These are phyloP conservation scores for Verbena officinalis DNA, from an alignment of 257 asterid genomes.

Conservation along the genomic window DNA sequence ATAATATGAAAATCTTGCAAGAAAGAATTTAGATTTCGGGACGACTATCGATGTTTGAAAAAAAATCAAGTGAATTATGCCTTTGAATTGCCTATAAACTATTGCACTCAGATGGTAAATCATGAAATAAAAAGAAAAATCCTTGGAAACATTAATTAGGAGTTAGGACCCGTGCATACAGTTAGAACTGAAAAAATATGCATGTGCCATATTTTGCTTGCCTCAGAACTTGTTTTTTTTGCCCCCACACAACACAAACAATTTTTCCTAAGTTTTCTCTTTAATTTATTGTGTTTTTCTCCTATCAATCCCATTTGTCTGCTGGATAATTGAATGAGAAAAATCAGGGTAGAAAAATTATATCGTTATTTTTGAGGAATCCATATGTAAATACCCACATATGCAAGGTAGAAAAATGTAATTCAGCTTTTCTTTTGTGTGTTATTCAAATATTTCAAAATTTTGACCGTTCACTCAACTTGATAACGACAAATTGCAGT, in stretches of 20 bases:
- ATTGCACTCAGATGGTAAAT: background rate
- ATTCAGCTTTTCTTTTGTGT: no score
- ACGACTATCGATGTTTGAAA: no score
- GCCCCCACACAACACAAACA: background rate
- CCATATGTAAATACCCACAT: no score
- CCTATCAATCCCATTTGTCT: background rate
- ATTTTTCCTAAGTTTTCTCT: background rate
- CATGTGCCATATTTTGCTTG: constrained; percentile 14
- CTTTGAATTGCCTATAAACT: no score
- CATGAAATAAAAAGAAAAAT: background rate
- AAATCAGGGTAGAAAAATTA: no score
- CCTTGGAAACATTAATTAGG: background rate
- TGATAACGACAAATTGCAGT: constrained; percentile 20
- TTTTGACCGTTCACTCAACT: no score
- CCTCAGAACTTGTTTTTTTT: background rate
- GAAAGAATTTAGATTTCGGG: no score
- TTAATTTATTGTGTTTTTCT: no score
- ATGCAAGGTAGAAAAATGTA: no score
- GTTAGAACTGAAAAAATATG: background rate
- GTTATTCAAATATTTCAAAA: no score
- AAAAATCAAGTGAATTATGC: no score
- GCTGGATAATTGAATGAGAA: background rate
- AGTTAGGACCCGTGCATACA: background rate
- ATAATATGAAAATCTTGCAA: no score
- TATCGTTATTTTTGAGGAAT: background rate